A percentile compares a stretch with the other conserved stretches of the same genome.
These are phyloP conservation scores for Zanthoxylum bungeanum DNA, from an alignment of 345 rosid genomes.

Conservation along the genomic window DNA sequence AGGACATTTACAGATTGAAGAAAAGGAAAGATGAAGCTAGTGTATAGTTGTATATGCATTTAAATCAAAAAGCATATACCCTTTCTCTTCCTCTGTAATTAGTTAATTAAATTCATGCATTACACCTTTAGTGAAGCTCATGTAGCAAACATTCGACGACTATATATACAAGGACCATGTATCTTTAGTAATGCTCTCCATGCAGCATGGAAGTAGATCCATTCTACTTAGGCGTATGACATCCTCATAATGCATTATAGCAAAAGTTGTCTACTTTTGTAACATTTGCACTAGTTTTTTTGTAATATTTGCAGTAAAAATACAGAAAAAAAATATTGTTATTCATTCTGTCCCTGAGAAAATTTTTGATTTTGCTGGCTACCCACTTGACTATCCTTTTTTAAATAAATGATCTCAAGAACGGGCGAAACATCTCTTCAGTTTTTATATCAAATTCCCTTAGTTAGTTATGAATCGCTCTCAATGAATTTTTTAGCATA, in stretches of 20 bases:
- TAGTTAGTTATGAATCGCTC: too few species aligned
- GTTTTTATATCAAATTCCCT: too few species aligned
- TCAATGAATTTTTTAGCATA: too few species aligned
- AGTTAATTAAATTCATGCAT: background rate
- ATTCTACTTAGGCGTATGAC: too few species aligned
- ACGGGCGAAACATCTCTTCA: too few species aligned
- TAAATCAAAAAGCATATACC: background rate
- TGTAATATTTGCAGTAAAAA: background rate
- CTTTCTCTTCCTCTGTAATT: background rate
- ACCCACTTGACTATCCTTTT: background rate
- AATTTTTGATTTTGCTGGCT: background rate
- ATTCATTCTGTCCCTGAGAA: background rate
- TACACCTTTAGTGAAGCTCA: background rate
- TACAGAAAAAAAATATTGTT: background rate
- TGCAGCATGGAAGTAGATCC: background rate
- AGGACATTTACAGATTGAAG: background rate
- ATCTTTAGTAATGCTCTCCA: background rate
- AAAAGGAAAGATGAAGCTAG: background rate
- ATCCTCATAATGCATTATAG: background rate
- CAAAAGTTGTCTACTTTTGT: background rate
- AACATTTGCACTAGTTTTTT: background rate
- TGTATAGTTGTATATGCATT: background rate
- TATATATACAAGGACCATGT: background rate
- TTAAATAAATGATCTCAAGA: too few species aligned
- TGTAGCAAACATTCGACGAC: background rate